A percentile compares a stretch with the other conserved stretches of the same genome.
Conservation (phyloP, 1,284 basidiomycete species). For the Tausonia pullulans region DNA sequence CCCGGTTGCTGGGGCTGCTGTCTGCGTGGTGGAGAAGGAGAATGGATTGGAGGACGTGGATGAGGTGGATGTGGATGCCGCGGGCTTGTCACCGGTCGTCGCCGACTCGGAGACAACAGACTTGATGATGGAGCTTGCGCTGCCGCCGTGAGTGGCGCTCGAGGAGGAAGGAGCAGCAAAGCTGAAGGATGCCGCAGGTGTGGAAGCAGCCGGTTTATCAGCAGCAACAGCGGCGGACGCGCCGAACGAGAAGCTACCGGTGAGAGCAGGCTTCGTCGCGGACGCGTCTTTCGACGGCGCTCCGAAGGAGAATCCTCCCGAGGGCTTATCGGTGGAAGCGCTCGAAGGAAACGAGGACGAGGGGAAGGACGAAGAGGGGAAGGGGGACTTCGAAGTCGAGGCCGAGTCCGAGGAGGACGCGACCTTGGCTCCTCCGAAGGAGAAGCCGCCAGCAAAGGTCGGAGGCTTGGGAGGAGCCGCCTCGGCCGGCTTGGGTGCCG, state of each 20-base stretch:
- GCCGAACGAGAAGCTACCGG: constrained; percentile 7
- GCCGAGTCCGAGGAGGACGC: not conserved
- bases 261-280: not conserved
- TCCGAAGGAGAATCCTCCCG: constrained; percentile 12
- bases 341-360: not conserved
- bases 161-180: not conserved
- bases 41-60: no score
- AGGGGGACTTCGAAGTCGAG: not conserved
- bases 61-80: not conserved
- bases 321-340: not conserved
- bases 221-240: not conserved
- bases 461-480: not conserved
- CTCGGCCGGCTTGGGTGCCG: not conserved
- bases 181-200: not conserved
- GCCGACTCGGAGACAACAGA: not conserved
- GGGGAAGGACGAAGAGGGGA: constrained; percentile 1
- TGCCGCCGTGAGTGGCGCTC: not conserved
- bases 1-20: no score
- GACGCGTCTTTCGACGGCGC: not conserved
- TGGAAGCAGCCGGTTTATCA: not conserved
- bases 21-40: no score
- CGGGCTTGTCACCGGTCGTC: not conserved
- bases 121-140: not conserved
- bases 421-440: constrained; percentile 9
- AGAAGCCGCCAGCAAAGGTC: not conserved